Evolutionary conservation across 1,284 basidiomycete species (phyloP).

Genomic region (Microbotryum violaceum): DNA sequence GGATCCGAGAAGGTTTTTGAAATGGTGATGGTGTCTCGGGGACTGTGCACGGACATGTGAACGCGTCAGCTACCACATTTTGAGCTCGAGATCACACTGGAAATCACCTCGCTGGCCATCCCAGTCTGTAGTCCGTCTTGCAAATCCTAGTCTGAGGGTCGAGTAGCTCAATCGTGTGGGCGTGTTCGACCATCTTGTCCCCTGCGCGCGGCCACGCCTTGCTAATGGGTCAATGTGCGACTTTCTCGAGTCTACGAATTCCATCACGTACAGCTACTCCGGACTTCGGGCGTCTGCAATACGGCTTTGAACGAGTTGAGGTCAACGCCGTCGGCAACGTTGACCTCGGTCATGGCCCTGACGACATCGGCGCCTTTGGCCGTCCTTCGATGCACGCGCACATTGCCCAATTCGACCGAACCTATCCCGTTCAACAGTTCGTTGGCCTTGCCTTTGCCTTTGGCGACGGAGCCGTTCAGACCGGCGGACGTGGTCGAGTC

Average conservation of each 20-base stretch:
- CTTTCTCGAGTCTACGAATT: background rate
- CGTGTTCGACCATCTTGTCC: constrained; percentile 85
- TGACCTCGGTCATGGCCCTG: constrained; percentile 70
- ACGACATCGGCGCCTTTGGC: constrained; percentile 63
- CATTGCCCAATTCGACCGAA: constrained; percentile 39
- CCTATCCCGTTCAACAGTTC: constrained; percentile 34
- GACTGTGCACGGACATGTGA: constrained; percentile 48
- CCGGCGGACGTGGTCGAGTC: background rate
- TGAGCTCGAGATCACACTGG: constrained; percentile 27
- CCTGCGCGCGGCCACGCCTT: constrained; percentile 39
- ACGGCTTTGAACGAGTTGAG: constrained; percentile 76
- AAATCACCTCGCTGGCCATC: constrained; percentile 89
- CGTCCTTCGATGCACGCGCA: constrained; percentile 44
- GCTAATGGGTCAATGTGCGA: background rate
- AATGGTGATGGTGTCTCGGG: constrained; percentile 86
- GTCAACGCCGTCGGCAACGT: constrained; percentile 54
- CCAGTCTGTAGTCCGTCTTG: constrained; percentile 82
- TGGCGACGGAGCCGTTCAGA: background rate
- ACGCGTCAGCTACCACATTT: constrained; percentile 27
- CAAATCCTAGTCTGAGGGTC: constrained; percentile 76
- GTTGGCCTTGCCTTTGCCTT: constrained; percentile 22
- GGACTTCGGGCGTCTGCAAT: constrained; percentile 71
- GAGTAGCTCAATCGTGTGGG: constrained; percentile 74
- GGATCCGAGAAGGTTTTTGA: constrained; percentile 69
- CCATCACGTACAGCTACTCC: constrained; percentile 55